Base-by-base conservation (phyloP, 2,329 filamentous ascomycete species). In the Mollisiaceae sp. region DNA sequence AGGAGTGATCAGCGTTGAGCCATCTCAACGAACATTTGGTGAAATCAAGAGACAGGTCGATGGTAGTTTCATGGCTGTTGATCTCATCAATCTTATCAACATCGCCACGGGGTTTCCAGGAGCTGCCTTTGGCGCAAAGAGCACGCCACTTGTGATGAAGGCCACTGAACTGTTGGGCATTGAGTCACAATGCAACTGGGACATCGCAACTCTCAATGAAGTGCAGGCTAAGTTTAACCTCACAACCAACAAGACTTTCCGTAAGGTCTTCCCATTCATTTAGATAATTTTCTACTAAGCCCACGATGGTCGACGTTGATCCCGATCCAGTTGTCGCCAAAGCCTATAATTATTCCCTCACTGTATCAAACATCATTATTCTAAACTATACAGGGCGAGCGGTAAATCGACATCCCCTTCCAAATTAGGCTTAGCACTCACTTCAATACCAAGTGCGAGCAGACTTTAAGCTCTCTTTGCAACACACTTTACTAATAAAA, bases 151-250 rank as follows among this genome's bases (percentile, higher is more conserved):
- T 15, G 84, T 89, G 24, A 86, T 95, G 82, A 87, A 88, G 69
- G 86, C 89, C 0, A 85, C 95, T 18, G 92, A 94, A 76, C 89
- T 94, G 38, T 81, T 95, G 12, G 91, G 91, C 38, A 94, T 95
- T 66, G 81, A 91, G 60, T 90, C 93, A 67, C 86, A 89, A 2
- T 84, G 92, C 52, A 83, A 85, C 64, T 95, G 92, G 92, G 89
- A 92, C 66, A 79, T 92, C 9, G 89, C 89, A 0, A 69, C 64
- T 0, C 80, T 96, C 66, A 95, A 95, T 74, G 92, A 95, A 79
- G 94, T 95, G 81, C 85, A 92, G 59, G 90, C 90, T 75, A 90
- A 93, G 79, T 95, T 95, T 70, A 87, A 88, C 1, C 80, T 96
- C 4, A 90, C 90, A 78, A 84, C 86, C 0, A 89, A 95, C 73